Percentiles rank a stretch among this genome's conserved stretches.
Evolutionary conservation across 208 protist species (phyloP).

Genomic region (Acanthamoeba polyphaga): DNA sequence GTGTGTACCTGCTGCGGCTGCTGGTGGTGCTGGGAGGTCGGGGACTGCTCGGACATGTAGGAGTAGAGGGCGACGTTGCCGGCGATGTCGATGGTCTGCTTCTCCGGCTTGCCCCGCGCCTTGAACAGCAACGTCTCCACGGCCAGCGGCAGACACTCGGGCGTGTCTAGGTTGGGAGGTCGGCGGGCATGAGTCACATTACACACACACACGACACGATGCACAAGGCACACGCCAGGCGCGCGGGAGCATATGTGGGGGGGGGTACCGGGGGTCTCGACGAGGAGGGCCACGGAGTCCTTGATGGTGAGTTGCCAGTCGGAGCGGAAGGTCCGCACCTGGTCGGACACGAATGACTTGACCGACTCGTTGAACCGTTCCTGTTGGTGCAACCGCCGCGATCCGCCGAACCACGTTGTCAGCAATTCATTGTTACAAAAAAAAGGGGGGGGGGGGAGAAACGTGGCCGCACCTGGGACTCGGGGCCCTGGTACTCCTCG

Average conservation of each 20-base stretch:
- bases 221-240: background rate
- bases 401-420: background rate
- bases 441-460: too few species aligned
- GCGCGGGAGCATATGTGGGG: background rate
- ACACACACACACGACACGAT: too few species aligned
- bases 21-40: background rate
- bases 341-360: conserved; percentile 57
- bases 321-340: conserved; percentile 64
- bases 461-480: background rate
- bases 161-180: background rate
- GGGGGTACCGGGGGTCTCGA: conserved; percentile 27
- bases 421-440: too few species aligned
- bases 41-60: conserved; percentile 35
- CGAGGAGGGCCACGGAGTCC: conserved; percentile 35
- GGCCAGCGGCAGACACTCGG: conserved; percentile 57
- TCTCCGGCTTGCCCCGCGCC: conserved; percentile 7
- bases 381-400: background rate
- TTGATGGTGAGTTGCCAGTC: conserved; percentile 55
- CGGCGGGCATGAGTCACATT: too few species aligned
- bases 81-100: conserved; percentile 52
- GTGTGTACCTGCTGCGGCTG: background rate
- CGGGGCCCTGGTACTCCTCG: conserved; percentile 33
- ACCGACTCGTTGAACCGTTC: conserved; percentile 55
- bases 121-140: conserved; percentile 21
- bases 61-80: conserved; percentile 52